These are phyloP conservation scores for Tricholoma matsutake DNA, from an alignment of 768 basidiomycete species.

Conservation along the genomic window DNA sequence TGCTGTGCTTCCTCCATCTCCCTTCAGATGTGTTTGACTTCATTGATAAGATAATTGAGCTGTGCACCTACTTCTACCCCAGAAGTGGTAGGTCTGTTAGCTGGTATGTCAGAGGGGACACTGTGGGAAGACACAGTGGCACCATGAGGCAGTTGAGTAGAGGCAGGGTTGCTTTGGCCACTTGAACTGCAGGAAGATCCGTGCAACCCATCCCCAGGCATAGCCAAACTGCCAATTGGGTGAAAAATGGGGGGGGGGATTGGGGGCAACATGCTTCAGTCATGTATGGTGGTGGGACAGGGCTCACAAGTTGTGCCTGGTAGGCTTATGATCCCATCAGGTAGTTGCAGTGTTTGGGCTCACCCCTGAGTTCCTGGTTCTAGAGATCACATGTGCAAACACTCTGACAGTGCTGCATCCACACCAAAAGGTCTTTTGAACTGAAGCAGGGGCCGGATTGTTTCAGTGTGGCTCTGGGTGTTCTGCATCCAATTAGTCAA, in stretches of 20 bases:
- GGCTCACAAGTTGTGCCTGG: neutral
- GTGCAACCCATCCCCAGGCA: too few relatives aligned
- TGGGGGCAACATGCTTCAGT: too few relatives aligned
- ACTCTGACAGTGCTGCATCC: neutral
- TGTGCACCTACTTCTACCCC: neutral
- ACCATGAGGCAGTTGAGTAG: too few relatives aligned
- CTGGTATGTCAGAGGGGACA: too few relatives aligned
- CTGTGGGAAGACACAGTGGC: too few relatives aligned
- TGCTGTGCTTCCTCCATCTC: neutral
- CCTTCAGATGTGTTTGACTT: neutral
- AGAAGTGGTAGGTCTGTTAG: neutral
- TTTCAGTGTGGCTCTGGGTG: neutral
- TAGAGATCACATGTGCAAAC: neutral
- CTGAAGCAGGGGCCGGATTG: neutral
- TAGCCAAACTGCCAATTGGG: too few relatives aligned
- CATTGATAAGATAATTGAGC: neutral
- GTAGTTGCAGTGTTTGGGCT: neutral
- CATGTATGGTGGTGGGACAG: too few relatives aligned
- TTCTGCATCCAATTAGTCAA: neutral
- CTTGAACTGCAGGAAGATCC: too few relatives aligned
- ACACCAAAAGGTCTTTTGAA: constrained; percentile 1
- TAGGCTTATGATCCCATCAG: neutral
- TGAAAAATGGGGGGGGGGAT: too few relatives aligned
- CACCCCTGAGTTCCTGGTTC: neutral
- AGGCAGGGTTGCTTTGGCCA: too few relatives aligned